phyloP scores from a whole-genome alignment of 148 eudicot genomes.

The Rhododendron ovatum region DNA sequence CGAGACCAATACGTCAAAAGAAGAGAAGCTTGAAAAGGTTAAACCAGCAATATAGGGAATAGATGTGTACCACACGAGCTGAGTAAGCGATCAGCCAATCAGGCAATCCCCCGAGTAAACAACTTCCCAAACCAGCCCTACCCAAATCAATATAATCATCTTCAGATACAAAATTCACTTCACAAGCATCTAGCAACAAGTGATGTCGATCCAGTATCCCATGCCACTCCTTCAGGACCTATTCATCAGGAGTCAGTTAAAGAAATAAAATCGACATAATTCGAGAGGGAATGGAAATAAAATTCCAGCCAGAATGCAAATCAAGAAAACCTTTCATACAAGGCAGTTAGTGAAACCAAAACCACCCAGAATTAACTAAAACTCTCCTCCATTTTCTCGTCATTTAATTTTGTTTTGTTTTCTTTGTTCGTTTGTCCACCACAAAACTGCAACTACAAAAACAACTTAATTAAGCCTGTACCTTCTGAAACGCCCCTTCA shows the following conservation, averaged over 20 bases:
- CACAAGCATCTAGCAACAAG: conserved; percentile 85
- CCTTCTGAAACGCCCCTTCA: conserved; percentile 95
- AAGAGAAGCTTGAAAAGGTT: background rate
- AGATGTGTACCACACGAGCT: conserved; percentile 68
- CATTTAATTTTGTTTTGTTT: background rate
- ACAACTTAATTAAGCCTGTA: conserved; percentile 17
- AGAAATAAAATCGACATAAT: background rate
- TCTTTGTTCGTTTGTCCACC: background rate
- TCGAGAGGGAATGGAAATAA: background rate
- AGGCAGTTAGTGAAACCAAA: background rate
- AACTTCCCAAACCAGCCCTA: conserved; percentile 89
- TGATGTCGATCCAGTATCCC: conserved; percentile 78
- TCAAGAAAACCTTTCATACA: background rate
- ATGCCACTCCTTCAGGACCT: conserved; percentile 90
- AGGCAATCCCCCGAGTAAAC: conserved; percentile 92
- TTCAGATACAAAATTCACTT: conserved; percentile 84
- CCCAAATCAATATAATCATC: conserved; percentile 90
- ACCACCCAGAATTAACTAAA: background rate
- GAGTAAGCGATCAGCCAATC: conserved; percentile 96
- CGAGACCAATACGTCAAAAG: conserved; percentile 10
- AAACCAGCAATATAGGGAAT: conserved; percentile 8
- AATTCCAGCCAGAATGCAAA: conserved; percentile 3
- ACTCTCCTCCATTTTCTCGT: background rate
- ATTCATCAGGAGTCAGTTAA: conserved; percentile 12
- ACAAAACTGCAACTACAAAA: background rate